Evolutionary conservation across 2,329 filamentous ascomycete genomes (phyloP).

Genomic region (Colletotrichum cordylinicola): DNA sequence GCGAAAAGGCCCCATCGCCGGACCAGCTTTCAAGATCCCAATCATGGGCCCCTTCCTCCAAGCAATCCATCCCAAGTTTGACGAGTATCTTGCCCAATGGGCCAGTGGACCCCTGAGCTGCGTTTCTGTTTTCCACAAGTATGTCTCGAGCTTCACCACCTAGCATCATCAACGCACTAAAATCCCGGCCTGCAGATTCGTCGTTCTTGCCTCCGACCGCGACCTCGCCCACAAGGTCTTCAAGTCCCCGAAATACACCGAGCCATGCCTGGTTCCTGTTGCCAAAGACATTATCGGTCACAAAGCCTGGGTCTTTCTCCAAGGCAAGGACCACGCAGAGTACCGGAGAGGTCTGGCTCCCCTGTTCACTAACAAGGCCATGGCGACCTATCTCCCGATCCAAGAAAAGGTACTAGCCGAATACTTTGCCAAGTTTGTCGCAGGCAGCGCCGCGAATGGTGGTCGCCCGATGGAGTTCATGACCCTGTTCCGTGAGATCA

Average conservation of each 20-base stretch:
- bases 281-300: constrained; percentile 76
- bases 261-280: constrained; percentile 79
- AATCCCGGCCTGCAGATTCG: constrained; percentile 60
- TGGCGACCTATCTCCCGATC: constrained; percentile 73
- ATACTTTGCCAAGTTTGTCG: constrained; percentile 73
- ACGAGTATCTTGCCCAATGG: constrained; percentile 78
- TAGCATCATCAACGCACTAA: not conserved
- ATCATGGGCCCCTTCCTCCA: constrained; percentile 80
- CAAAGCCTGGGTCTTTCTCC: constrained; percentile 80
- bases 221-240: constrained; percentile 84
- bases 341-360: constrained; percentile 78
- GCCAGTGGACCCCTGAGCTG: constrained; percentile 79
- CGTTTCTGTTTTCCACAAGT: constrained; percentile 88
- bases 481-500: constrained; percentile 76
- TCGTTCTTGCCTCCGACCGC: constrained; percentile 78
- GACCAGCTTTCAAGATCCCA: constrained; percentile 68
- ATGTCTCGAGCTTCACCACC: constrained; percentile 23
- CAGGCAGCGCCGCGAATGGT: constrained; percentile 57
- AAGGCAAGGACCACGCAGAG: constrained; percentile 78
- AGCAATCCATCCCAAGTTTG: constrained; percentile 76
- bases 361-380: constrained; percentile 76
- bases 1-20: constrained; percentile 67
- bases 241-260: constrained; percentile 77
- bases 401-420: constrained; percentile 75
- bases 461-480: constrained; percentile 71